Conservation (phyloP, 768 basidiomycete species). For the Boletus reticulatus region DNA sequence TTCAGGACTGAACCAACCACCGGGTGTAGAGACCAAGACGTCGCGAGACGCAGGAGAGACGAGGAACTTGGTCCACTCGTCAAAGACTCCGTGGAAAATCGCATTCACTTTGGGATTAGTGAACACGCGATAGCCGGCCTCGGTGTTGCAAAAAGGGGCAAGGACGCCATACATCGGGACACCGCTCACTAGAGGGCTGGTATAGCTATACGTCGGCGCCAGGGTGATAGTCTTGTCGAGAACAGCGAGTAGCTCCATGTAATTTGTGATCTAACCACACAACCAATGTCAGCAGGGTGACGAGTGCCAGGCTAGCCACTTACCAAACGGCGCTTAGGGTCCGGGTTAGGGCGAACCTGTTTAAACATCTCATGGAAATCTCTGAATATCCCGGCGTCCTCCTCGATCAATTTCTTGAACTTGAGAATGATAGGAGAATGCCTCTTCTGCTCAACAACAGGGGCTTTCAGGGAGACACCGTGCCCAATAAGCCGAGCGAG, state of each 20-base stretch:
- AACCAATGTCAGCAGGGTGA: neutral
- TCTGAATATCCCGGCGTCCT: constrained; percentile 14
- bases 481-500: constrained; percentile 23
- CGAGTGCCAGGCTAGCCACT: neutral
- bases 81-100: constrained; percentile 46
- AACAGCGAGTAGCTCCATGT: constrained; percentile 2
- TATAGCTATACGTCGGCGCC: constrained; percentile 16
- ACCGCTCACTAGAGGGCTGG: constrained; percentile 24
- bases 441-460: constrained; percentile 5
- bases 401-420: constrained; percentile 24
- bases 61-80: constrained; percentile 50
- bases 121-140: constrained; percentile 22
- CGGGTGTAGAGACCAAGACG: constrained; percentile 37
- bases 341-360: constrained; percentile 7
- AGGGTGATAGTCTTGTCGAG: constrained; percentile 15
- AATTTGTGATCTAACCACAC: constrained; percentile 1
- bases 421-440: constrained; percentile 15
- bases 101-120: constrained; percentile 42
- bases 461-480: constrained; percentile 9
- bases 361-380: constrained; percentile 25
- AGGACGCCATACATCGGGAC: constrained; percentile 23
- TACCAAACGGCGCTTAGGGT: neutral
- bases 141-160: constrained; percentile 22
- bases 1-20: constrained; percentile 48
- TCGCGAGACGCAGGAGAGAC: constrained; percentile 38